Evolutionary conservation across 139 green algal species (phyloP), one percentile per base, ranked within the genome.

Genomic region (Klebsormidium nitens): DNA sequence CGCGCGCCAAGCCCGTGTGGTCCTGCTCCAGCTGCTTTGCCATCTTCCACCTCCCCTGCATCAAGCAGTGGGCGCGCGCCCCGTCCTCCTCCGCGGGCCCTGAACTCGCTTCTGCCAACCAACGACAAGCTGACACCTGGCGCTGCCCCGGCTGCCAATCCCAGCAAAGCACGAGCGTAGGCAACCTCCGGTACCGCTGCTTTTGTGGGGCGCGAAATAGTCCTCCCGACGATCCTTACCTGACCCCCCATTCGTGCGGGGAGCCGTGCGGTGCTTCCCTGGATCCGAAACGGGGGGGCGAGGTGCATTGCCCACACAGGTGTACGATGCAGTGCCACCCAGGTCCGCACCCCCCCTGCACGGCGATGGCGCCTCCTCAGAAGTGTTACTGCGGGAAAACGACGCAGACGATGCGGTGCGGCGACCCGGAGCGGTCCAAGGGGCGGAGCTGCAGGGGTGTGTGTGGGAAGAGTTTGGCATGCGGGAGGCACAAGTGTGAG

Each of bases 281-380:
- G 50, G 72, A 66, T 3, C 50, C 32, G 5, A 59, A 23, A 52
- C 42, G 42, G 42, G 42, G 14, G 8, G 49, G 63, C 28, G 48
- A 26, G 26, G 58, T 11, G 14, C 17, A n/a, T 17, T 79, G 72
- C 26, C 72, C 72, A 32, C 72, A 79, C 29, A 19, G 17, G 1
- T 79, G 72, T 36, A 78, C 72, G 29, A 39, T 79, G 28, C 17
- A 28, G n/a, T 79, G 72, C 46, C 72, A 79, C 37, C 72, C 72
- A 14, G 72, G 72, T 14, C 72, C 72, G n/a, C 69, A 55, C 47
- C 47, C 72, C 19, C 72, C 57, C n/a, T 79, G 72, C 55, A 69
- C 47, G 5, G 65, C 72, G 26, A 62, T 66, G 48, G 34, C 66
- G 26, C 39, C 38, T 32, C 31, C 72, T 11, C n/a, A 71, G 52